Evolutionary conservation across 192 early-diverging fungal species (phyloP).

Genomic region (Jimgerdemannia flammicorona): DNA sequence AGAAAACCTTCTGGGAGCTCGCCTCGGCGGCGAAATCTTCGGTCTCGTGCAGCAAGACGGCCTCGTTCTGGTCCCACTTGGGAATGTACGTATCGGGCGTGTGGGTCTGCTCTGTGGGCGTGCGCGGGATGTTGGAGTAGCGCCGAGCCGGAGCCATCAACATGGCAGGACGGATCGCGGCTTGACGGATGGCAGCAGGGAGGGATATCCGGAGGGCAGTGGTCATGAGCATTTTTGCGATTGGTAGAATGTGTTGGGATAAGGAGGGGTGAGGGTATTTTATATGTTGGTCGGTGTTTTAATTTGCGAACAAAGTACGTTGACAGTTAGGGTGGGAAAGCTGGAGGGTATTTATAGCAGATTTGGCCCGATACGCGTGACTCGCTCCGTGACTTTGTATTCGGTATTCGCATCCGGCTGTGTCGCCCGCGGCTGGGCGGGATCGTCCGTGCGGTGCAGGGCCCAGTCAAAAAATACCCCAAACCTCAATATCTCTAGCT

Average conservation of each 20-base stretch:
- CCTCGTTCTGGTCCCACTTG: background rate
- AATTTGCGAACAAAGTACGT: background rate
- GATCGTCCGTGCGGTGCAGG: no score
- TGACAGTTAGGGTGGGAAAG: background rate
- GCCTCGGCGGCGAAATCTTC: background rate
- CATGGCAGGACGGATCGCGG: background rate
- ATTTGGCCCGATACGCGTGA: no score
- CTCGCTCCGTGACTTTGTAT: no score
- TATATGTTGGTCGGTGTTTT: no score
- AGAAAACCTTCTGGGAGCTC: background rate
- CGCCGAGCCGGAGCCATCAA: background rate
- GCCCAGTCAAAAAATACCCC: no score
- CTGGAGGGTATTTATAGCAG: background rate
- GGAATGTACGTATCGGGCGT: background rate
- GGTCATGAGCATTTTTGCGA: background rate
- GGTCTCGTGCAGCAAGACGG: background rate
- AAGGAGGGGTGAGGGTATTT: background rate
- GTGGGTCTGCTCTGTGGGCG: background rate
- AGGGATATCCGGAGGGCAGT: background rate
- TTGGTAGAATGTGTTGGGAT: background rate
- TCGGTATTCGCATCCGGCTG: no score
- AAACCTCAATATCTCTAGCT: no score
- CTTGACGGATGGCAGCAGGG: background rate
- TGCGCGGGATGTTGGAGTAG: background rate
- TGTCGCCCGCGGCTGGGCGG: no score